Evolutionary conservation across 345 rosid genomes (phyloP), one percentile per base, ranked within the genome.

Genomic region (Ricinus communis): DNA sequence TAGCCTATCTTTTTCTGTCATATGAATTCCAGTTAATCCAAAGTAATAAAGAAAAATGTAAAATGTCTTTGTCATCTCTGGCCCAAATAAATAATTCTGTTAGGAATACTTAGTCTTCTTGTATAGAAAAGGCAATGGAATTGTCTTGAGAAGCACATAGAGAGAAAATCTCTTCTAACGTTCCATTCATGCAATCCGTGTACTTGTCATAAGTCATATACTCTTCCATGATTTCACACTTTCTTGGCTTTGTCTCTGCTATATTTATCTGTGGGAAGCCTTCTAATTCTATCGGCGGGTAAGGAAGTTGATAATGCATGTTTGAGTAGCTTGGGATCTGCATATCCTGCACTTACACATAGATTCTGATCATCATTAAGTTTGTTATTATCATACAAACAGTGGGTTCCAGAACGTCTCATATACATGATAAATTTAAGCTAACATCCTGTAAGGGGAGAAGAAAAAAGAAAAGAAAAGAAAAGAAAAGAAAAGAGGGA

Each of bases 231-330:
- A 24, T 65, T 67, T 75, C 76, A 12, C 77, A 58, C 68, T 82
- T 75, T 8, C 77, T 33, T 12, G 75, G 14, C 72, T 65, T 68
- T 10, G 63, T 61, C 68, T 68, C 82, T 11, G 79, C 41, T 27
- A 76, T 76, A 40, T 82, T 80, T 66, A 86, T 82, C 59, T 76
- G 83, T 0, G 89, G 87, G 69, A 86, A 86, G 72, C 83, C 89
- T 66, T 86, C 87, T 18, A 86, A 50, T 49, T 84, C 83, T 31
- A 82, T 57, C 16, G 87, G 80, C 12, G 89, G 86, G 59, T 77
- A 80, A 25, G 87, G 83, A 46, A 59, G 27, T 74, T 80, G 87
- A 67, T 80, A 76, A 12, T 80, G 71, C 65, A 82, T 21, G 68
- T 51, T 54, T 47, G 80, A 47, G 68, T 72, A 70, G 62, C 47